Percentiles rank a stretch among this genome's conserved stretches.
Evolutionary conservation across 2,329 filamentous ascomycete genomes (phyloP).

Genomic region (Arthrobotrys conoides): DNA sequence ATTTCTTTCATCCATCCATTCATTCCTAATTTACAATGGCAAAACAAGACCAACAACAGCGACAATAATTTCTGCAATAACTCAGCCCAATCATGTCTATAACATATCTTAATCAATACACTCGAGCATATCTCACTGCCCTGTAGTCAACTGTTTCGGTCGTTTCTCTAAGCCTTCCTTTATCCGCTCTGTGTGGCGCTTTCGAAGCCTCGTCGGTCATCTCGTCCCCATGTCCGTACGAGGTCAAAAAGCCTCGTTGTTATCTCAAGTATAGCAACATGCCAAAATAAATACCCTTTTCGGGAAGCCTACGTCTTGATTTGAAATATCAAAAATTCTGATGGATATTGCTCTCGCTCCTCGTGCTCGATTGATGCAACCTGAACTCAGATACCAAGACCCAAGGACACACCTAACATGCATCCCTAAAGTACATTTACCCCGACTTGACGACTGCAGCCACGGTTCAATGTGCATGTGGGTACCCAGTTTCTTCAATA

Average conservation of each 20-base stretch:
- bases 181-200: slow-evolving; percentile 28
- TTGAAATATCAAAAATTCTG: background rate
- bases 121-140: background rate
- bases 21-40: too few species aligned
- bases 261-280: slow-evolving; percentile 34
- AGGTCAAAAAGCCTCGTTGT: slow-evolving; percentile 59
- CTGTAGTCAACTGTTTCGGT: too few species aligned
- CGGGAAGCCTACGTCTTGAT: background rate
- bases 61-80: background rate
- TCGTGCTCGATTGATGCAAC: slow-evolving; percentile 37
- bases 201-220: slow-evolving; percentile 58
- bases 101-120: background rate
- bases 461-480: too few species aligned
- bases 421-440: background rate
- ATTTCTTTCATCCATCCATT: background rate
- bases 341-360: slow-evolving; percentile 40
- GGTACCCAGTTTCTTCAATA: background rate
- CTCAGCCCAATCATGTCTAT: background rate
- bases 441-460: background rate
- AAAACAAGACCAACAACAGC: background rate
- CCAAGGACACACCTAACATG: background rate
- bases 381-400: slow-evolving; percentile 16
- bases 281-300: slow-evolving; percentile 40
- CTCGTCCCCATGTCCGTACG: slow-evolving; percentile 27
- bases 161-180: too few species aligned